phyloP scores from a whole-genome alignment of 2,329 filamentous ascomycete genomes.

The Aureobasidium sp. region DNA sequence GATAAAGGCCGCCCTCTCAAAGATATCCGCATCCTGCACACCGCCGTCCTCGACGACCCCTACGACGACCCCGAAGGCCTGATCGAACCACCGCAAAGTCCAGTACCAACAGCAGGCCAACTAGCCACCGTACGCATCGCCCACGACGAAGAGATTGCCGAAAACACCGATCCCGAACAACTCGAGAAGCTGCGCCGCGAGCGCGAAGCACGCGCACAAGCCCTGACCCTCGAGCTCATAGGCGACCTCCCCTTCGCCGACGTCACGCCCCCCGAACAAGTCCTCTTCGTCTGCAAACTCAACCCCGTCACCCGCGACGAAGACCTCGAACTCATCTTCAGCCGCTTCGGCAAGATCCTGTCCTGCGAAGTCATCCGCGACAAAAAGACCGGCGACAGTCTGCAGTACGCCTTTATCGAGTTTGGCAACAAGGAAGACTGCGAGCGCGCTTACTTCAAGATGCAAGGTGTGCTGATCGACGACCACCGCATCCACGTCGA shows the following conservation, averaged over 20 bases:
- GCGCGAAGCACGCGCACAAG: slow-evolving; percentile 86
- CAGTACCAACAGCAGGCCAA: slow-evolving; percentile 74
- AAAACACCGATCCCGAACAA: slow-evolving; percentile 72
- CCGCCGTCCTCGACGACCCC: slow-evolving; percentile 84
- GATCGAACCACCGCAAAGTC: slow-evolving; percentile 70
- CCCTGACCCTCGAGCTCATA: slow-evolving; percentile 93
- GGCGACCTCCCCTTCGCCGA: slow-evolving; percentile 95
- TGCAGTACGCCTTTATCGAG: slow-evolving; percentile 97
- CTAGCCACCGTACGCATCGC: slow-evolving; percentile 86
- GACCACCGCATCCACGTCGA: slow-evolving; percentile 97
- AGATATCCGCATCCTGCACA: slow-evolving; percentile 92
- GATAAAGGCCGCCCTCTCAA: slow-evolving; percentile 80
- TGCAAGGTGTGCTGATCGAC: slow-evolving; percentile 95
- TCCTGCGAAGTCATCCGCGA: slow-evolving; percentile 96
- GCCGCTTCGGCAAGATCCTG: slow-evolving; percentile 88
- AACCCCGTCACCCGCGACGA: slow-evolving; percentile 95
- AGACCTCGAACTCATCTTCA: slow-evolving; percentile 92
- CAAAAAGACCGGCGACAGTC: slow-evolving; percentile 83
- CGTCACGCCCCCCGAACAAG: slow-evolving; percentile 93
- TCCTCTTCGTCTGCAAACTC: slow-evolving; percentile 96
- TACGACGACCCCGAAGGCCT: slow-evolving; percentile 75
- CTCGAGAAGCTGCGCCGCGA: slow-evolving; percentile 76
- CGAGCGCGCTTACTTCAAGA: slow-evolving; percentile 95
- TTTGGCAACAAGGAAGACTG: slow-evolving; percentile 89
- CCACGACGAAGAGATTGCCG: slow-evolving; percentile 75